Percentiles rank a stretch among this genome's conserved stretches.
Conservation (phyloP, 1,284 basidiomycete genomes). For the Apiotrichum sp. region DNA sequence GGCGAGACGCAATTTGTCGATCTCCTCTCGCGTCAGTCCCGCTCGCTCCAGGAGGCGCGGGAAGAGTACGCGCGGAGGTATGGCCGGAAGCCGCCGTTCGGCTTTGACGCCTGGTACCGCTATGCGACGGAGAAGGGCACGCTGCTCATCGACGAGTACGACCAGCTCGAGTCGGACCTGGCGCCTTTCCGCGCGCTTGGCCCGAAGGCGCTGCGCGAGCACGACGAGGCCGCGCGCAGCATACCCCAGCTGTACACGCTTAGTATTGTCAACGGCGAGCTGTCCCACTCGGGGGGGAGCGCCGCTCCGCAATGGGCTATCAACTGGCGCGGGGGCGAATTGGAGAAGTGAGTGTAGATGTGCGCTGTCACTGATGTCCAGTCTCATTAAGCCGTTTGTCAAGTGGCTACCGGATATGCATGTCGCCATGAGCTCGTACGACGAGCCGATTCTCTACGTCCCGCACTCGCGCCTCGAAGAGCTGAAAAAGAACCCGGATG, state of each 20-base stretch:
- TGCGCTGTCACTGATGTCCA: slow-evolving; percentile 5
- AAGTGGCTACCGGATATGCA: slow-evolving; percentile 42
- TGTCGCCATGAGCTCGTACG: slow-evolving; percentile 49
- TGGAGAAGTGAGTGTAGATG: slow-evolving; percentile 23
- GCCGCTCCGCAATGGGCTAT: slow-evolving; percentile 40
- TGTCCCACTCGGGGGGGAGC: slow-evolving; percentile 29
- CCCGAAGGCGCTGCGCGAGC: slow-evolving; percentile 61
- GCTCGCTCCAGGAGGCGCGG: slow-evolving; percentile 64
- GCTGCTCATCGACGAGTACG: slow-evolving; percentile 82
- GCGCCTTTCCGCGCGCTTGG: slow-evolving; percentile 70
- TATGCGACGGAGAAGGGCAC: slow-evolving; percentile 66
- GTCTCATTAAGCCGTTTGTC: slow-evolving; percentile 40
- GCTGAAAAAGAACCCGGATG: slow-evolving; percentile 28
- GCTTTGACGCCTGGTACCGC: slow-evolving; percentile 81
- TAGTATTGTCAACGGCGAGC: slow-evolving; percentile 24
- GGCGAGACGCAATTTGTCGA: slow-evolving; percentile 64
- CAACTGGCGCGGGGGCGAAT: slow-evolving; percentile 32
- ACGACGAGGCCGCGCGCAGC: slow-evolving; percentile 54
- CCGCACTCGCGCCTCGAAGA: slow-evolving; percentile 43
- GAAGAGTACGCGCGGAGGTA: slow-evolving; percentile 71
- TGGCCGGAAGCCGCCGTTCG: slow-evolving; percentile 66
- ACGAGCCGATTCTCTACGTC: slow-evolving; percentile 50
- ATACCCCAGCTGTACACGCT: slow-evolving; percentile 42
- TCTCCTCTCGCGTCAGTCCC: slow-evolving; percentile 64
- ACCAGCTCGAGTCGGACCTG: slow-evolving; percentile 69